A percentile compares a stretch with the other conserved stretches of the same genome.
Evolutionary conservation across 345 rosid genomes (phyloP).

Genomic region (Pugionium dolabratum): DNA sequence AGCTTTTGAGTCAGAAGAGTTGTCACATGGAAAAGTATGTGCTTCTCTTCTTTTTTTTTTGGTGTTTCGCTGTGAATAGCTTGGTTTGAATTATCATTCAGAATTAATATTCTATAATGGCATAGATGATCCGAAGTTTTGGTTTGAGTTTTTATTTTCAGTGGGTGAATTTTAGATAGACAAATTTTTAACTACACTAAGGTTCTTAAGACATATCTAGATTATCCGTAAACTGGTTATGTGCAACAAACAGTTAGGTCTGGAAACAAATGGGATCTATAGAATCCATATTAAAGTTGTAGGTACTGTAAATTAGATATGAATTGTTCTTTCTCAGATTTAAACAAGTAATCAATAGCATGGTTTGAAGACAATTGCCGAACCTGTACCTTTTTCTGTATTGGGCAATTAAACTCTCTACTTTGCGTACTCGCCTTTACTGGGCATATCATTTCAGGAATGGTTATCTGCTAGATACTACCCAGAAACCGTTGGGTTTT

Average conservation of each 20-base stretch:
- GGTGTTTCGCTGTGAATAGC: constrained; percentile 6
- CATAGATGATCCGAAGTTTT: constrained; percentile 7
- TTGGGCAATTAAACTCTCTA: constrained; percentile 47
- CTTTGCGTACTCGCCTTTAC: constrained; percentile 52
- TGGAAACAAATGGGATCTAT: constrained; percentile 12
- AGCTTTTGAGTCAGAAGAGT: not conserved
- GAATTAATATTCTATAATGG: constrained; percentile 5
- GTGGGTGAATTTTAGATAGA: not conserved
- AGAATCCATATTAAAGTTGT: not conserved
- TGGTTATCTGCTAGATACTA: not conserved
- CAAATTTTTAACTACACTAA: too few relatives aligned
- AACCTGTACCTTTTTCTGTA: constrained; percentile 51
- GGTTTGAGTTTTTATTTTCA: not conserved
- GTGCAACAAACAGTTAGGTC: not conserved
- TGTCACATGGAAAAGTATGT: constrained; percentile 5
- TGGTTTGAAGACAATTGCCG: constrained; percentile 48
- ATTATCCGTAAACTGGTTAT: not conserved
- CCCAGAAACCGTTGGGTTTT: not conserved
- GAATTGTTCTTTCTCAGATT: constrained; percentile 28
- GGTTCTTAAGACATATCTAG: too few relatives aligned
- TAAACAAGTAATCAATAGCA: constrained; percentile 35
- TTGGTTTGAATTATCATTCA: not conserved
- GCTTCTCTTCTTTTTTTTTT: not conserved
- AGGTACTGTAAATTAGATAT: not conserved
- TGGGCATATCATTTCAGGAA: constrained; percentile 80